A percentile compares a stretch with the other conserved stretches of the same genome.
Conservation (phyloP, 2,329 filamentous ascomycete genomes). For the Hypomyces rosellus region DNA sequence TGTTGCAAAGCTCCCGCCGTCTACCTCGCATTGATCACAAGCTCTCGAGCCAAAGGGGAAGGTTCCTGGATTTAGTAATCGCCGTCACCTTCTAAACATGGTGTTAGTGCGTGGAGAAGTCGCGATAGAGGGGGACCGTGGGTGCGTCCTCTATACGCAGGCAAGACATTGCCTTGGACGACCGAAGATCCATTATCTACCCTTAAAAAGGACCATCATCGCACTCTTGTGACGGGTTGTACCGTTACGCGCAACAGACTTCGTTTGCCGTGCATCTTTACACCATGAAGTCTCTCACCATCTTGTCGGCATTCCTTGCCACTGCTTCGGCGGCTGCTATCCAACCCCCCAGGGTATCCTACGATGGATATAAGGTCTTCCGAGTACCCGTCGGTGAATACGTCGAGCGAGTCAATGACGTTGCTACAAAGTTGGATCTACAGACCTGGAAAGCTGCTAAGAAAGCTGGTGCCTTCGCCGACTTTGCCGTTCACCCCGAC, state of each 20-base stretch:
- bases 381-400: conserved; percentile 32
- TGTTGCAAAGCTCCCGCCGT: background rate
- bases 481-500: conserved; percentile 34
- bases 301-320: conserved; percentile 14
- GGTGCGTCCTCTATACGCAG: no score
- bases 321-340: conserved; percentile 11
- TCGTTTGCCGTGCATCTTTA: background rate
- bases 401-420: conserved; percentile 25
- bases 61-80: no score
- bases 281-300: conserved; percentile 15
- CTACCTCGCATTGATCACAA: no score
- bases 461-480: conserved; percentile 28
- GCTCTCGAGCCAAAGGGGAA: no score
- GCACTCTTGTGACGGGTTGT: background rate
- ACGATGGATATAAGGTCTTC: conserved; percentile 40
- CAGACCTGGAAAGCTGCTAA: conserved; percentile 33
- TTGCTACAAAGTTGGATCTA: conserved; percentile 29
- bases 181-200: no score
- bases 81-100: no score
- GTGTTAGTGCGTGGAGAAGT: no score
- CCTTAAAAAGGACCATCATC: no score
- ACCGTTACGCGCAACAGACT: background rate
- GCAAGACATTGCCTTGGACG: no score
- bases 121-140: no score
- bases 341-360: conserved; percentile 23